These are phyloP conservation scores for Akanthomyces lecanii DNA, from an alignment of 2,329 filamentous ascomycete genomes.

Conservation along the genomic window DNA sequence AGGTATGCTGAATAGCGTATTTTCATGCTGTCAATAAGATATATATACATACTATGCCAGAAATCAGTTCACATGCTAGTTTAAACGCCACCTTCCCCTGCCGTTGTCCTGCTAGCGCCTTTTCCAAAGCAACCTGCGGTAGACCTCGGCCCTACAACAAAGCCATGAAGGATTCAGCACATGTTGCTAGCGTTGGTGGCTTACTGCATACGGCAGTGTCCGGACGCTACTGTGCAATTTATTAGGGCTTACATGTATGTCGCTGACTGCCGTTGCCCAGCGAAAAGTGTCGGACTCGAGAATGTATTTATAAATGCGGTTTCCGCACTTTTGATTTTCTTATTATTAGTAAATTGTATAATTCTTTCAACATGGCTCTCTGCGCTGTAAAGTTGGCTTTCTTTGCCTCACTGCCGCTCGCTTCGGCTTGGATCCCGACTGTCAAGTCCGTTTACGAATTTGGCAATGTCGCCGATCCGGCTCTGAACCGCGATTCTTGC, in stretches of 20 bases:
- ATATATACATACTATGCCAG: not conserved
- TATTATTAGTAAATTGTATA: not conserved
- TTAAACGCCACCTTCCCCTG: not conserved
- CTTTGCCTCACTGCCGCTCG: not conserved
- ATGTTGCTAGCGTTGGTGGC: not conserved
- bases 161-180: not conserved
- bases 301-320: not conserved
- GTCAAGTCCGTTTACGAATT: conserved; percentile 10
- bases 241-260: not conserved
- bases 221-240: not conserved
- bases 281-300: not conserved
- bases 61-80: not conserved
- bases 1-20: no score
- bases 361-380: not conserved
- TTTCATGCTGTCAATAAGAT: not conserved
- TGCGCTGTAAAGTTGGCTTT: not conserved
- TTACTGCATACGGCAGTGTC: not conserved
- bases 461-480: conserved; percentile 6
- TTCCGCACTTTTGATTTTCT: not conserved
- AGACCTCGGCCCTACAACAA: not conserved
- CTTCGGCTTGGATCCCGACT: conserved; percentile 15
- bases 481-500: conserved; percentile 15
- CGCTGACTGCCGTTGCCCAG: not conserved
- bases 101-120: not conserved
- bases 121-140: not conserved